Evolutionary conservation across 2,329 filamentous ascomycete genomes (phyloP), one percentile per base, ranked within the genome.

Genomic region (Zymoseptoria brevis): DNA sequence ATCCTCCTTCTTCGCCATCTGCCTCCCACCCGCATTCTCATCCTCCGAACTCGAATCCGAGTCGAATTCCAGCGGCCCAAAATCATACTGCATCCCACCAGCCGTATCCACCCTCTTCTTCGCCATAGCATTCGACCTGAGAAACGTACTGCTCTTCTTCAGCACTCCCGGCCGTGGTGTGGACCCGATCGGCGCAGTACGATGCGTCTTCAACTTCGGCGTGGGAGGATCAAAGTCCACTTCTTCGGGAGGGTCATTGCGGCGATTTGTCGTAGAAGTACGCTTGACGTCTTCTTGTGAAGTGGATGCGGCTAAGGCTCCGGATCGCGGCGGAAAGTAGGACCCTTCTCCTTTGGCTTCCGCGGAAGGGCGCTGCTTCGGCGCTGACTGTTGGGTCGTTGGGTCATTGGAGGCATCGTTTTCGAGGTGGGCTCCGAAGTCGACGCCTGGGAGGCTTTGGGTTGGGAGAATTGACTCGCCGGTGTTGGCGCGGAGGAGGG

Each of bases 11-110:
- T 16, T n/a, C 35, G n/a, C 13, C 35, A 13, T 45, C 35, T 45
- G 35, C 35, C 35, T 45, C 11, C 35, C 35, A 13, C 35, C 35
- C 13, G 35, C 35, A 45, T 45, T 45, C 35, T 45, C 35, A 8
- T 69, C 70, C 41, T 66, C 66, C 57, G 62, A 71, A 56, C 63
- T 69, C 16, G 61, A 68, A 35, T 68, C 67, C 4, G 62, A 67
- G 41, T 67, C 67, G 48, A 65, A 71, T 11, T 66, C 62, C 52
- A 67, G 68, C n/a, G 60, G 59, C 19, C 56, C 57, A 7, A 51
- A 56, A 26, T 53, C 56, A 60, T 54, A 57, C 51, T 63, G 63
- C 59, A 67, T 60, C 13, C 62, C 63, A 7, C 35, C 35, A 13
- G 35, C 35, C 35, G 35, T 45, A 6, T 45, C n/a, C 35, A 16